Evolutionary conservation across 1,284 basidiomycete genomes (phyloP).

Genomic region (Schizopora paradoxa): DNA sequence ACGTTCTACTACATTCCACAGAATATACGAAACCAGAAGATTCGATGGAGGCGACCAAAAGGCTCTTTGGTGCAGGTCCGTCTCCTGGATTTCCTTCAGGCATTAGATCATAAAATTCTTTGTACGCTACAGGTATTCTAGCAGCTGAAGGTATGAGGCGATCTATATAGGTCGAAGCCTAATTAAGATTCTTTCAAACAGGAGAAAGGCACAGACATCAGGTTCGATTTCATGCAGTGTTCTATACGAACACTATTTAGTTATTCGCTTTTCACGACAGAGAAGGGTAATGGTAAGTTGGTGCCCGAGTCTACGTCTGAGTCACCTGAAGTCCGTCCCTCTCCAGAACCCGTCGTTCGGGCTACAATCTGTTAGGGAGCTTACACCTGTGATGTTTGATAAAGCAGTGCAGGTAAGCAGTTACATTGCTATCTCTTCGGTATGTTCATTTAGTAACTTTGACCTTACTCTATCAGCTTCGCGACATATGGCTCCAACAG

Average conservation of each 20-base stretch:
- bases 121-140: constrained; percentile 32
- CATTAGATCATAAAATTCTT: neutral
- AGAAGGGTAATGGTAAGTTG: constrained; percentile 11
- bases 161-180: neutral
- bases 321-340: constrained; percentile 22
- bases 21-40: constrained; percentile 43
- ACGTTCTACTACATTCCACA: constrained; percentile 42
- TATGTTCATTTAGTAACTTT: neutral
- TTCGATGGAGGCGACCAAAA: constrained; percentile 32
- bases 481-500: constrained; percentile 37
- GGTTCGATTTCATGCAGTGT: constrained; percentile 26
- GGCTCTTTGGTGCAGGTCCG: constrained; percentile 41
- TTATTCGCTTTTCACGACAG: neutral
- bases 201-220: constrained; percentile 43
- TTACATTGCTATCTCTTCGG: constrained; percentile 26
- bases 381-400: constrained; percentile 49
- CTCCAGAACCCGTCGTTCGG: constrained; percentile 55
- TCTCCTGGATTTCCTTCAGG: neutral
- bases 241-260: constrained; percentile 31
- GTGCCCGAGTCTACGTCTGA: neutral
- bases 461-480: constrained; percentile 31
- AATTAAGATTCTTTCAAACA: constrained; percentile 6
- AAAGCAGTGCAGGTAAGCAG: constrained; percentile 37
- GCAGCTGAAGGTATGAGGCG: constrained; percentile 36
- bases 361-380: constrained; percentile 44